A percentile compares a stretch with the other conserved stretches of the same genome.
Conservation (phyloP, 2,329 filamentous ascomycete species). For the Botrytis byssoidea region DNA sequence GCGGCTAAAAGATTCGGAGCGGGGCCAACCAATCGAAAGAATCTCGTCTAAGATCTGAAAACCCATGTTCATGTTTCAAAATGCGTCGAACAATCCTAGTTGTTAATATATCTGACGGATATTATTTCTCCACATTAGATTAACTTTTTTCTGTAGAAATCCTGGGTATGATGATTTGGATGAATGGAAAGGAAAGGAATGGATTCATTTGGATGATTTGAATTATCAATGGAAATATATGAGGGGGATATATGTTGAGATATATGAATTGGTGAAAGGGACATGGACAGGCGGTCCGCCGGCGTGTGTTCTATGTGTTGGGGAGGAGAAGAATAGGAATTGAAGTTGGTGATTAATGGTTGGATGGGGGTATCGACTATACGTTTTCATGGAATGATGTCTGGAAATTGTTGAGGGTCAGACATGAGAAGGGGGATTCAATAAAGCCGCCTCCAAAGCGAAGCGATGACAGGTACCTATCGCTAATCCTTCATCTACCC, state of each 20-base stretch:
- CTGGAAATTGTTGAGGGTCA: neutral
- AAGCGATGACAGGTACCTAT: neutral
- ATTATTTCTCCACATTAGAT: slow-evolving; percentile 15
- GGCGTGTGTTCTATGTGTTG: neutral
- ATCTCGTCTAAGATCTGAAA: slow-evolving; percentile 5
- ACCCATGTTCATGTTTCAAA: slow-evolving; percentile 9
- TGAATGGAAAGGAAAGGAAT: neutral
- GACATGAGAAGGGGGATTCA: neutral
- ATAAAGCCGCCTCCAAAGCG: neutral
- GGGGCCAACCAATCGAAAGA: neutral
- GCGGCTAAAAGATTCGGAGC: neutral
- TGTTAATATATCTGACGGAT: slow-evolving; percentile 19
- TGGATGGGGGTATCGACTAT: neutral
- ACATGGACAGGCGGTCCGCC: slow-evolving; percentile 9
- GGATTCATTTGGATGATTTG: neutral
- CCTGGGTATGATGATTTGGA: neutral
- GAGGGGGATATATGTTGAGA: neutral
- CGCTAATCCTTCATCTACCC: neutral
- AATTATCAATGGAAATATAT: neutral
- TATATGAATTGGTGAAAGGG: neutral
- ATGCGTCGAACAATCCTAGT: neutral
- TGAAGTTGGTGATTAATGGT: neutral
- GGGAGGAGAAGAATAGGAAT: neutral
- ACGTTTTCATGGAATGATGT: neutral
- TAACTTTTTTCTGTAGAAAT: neutral